Conservation (phyloP, 1,284 basidiomycete species). For the Tilletia indica region DNA sequence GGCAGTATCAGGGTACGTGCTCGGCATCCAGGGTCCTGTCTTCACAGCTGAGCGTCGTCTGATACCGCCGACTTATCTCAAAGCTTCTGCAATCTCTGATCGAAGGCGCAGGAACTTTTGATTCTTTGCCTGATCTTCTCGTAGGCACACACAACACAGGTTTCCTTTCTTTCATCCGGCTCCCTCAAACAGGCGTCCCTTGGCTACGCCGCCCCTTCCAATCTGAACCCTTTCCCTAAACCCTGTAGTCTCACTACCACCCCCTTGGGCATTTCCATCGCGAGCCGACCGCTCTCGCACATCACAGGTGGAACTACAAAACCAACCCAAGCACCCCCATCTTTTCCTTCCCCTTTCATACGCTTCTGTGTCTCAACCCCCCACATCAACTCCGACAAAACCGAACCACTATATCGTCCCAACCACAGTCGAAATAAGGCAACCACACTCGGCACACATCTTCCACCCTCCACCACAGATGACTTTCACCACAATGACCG, state of each 20-base stretch:
- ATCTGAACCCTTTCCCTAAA: not conserved
- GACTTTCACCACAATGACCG: not conserved
- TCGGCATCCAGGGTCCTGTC: too few relatives aligned
- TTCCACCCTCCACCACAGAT: too few relatives aligned
- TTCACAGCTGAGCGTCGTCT: too few relatives aligned
- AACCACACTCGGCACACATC: too few relatives aligned
- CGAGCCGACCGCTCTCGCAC: slow-evolving; percentile 18
- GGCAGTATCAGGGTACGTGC: too few relatives aligned
- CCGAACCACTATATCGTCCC: too few relatives aligned
- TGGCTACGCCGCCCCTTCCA: slow-evolving; percentile 7
- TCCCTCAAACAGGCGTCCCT: slow-evolving; percentile 1
- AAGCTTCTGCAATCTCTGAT: too few relatives aligned
- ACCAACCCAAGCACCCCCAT: not conserved
- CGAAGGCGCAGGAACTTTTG: too few relatives aligned
- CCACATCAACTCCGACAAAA: too few relatives aligned
- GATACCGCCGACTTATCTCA: too few relatives aligned
- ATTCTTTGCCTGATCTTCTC: not conserved
- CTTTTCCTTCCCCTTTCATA: not conserved
- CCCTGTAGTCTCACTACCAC: not conserved
- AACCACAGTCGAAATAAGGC: too few relatives aligned
- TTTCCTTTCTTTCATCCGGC: not conserved
- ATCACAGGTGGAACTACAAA: not conserved
- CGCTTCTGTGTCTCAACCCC: not conserved
- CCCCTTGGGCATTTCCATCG: not conserved
- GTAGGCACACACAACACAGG: not conserved